Percentiles rank a stretch among this genome's conserved stretches.
Conservation (phyloP, 192 early-diverging fungal species). For the Entomortierella parvispora region DNA sequence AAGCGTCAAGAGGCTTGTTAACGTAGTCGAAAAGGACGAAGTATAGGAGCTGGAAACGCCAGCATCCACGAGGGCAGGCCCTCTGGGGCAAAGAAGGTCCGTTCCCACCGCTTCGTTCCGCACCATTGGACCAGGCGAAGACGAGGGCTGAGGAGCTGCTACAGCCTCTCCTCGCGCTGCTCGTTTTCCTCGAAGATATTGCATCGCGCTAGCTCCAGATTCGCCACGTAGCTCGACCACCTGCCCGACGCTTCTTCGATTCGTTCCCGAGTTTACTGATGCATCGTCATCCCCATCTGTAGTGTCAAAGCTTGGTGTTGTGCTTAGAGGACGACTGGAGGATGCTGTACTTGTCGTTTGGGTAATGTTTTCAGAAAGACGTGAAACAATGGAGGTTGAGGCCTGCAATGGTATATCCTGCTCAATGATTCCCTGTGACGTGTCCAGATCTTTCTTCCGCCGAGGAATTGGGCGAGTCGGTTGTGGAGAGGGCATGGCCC, state of each 20-base stretch:
- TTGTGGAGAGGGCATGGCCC: neutral
- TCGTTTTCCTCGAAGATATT: conserved; percentile 33
- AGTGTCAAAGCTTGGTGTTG: neutral
- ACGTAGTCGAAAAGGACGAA: conserved; percentile 3
- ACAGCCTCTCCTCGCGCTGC: conserved; percentile 16
- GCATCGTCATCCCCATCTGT: conserved; percentile 1
- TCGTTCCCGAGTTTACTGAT: neutral
- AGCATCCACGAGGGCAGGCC: conserved; percentile 6
- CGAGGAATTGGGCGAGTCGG: neutral
- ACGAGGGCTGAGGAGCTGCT: neutral
- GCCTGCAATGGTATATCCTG: conserved; percentile 6
- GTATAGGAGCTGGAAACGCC: neutral
- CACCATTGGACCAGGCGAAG: neutral
- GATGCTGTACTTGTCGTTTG: neutral
- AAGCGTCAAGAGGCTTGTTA: conserved; percentile 8
- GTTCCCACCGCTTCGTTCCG: neutral
- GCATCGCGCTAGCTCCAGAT: conserved; percentile 20
- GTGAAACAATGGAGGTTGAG: conserved; percentile 30
- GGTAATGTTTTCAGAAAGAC: conserved; percentile 9
- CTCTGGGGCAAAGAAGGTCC: neutral
- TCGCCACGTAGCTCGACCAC: conserved; percentile 32
- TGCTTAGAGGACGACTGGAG: neutral
- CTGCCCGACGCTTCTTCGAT: conserved; percentile 36
- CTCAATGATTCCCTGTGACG: conserved; percentile 20
- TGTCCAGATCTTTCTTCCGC: neutral